These are phyloP conservation scores for Ophiosphaerella narmari DNA, from an alignment of 2,329 filamentous ascomycete genomes.

Conservation along the genomic window DNA sequence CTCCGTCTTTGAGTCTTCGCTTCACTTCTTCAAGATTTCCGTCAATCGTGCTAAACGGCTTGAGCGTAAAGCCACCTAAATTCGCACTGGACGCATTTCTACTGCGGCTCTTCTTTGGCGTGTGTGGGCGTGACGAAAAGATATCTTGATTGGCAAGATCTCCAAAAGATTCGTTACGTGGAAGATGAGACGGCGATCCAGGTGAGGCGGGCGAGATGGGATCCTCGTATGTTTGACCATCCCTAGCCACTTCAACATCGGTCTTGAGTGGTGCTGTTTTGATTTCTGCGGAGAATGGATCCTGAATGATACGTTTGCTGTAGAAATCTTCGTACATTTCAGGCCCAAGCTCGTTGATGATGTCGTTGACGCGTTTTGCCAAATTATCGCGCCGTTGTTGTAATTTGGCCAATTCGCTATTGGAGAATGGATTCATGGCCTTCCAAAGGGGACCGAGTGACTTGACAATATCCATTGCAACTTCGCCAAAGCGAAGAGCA, in stretches of 20 bases:
- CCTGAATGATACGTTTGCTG: constrained; percentile 45
- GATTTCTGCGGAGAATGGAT: constrained; percentile 32
- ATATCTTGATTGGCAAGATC: constrained; percentile 86
- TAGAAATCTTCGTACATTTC: constrained; percentile 92
- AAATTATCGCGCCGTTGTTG: constrained; percentile 73
- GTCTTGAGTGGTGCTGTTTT: constrained; percentile 29
- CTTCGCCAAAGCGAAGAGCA: constrained; percentile 90
- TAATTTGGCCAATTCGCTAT: constrained; percentile 81
- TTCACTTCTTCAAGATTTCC: constrained; percentile 80
- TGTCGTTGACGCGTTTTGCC: constrained; percentile 79
- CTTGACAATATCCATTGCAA: constrained; percentile 99
- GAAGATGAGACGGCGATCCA: constrained; percentile 41
- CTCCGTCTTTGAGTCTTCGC: constrained; percentile 80
- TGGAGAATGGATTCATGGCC: constrained; percentile 81
- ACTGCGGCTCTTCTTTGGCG: constrained; percentile 72
- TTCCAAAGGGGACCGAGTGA: constrained; percentile 86
- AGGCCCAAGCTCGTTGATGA: constrained; percentile 93
- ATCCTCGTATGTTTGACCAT: constrained; percentile 33
- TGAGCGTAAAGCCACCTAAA: constrained; percentile 66
- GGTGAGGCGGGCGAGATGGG: constrained; percentile 22
- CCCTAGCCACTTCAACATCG: constrained; percentile 16
- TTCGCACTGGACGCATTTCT: constrained; percentile 61
- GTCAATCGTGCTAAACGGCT: constrained; percentile 70
- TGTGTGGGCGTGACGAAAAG: constrained; percentile 87
- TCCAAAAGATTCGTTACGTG: constrained; percentile 90